These are phyloP conservation scores for Teunomyces pallodes DNA, from an alignment of 805 yeast species.

Conservation along the genomic window DNA sequence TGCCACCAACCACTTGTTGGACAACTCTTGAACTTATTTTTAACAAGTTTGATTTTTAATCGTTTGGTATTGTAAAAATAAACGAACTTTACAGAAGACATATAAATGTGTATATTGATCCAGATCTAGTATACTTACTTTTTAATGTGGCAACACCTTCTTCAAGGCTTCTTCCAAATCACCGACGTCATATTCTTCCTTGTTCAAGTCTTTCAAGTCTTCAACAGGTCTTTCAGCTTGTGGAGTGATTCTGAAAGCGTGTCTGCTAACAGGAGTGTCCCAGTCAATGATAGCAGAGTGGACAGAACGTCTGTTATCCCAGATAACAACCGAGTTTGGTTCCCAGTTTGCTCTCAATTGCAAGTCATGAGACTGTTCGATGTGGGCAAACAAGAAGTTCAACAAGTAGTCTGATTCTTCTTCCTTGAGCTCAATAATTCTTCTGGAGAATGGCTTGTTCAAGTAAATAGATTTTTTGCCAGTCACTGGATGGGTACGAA, in stretches of 20 bases:
- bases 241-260: constrained; percentile 36
- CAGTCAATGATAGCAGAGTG: constrained; percentile 37
- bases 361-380: constrained; percentile 33
- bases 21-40: constrained; percentile 47
- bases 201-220: constrained; percentile 36
- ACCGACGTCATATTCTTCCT: constrained; percentile 33
- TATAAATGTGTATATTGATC: neutral
- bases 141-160: constrained; percentile 2
- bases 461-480: constrained; percentile 28
- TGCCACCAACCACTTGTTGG: constrained; percentile 85
- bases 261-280: constrained; percentile 35
- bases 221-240: constrained; percentile 40
- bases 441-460: constrained; percentile 34
- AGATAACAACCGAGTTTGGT: constrained; percentile 34
- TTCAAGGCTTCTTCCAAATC: constrained; percentile 30
- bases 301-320: constrained; percentile 35
- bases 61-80: neutral
- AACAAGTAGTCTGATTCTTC: constrained; percentile 33
- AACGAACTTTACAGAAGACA: neutral
- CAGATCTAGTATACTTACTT: neutral
- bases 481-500: constrained; percentile 36
- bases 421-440: constrained; percentile 33
- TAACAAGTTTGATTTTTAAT: neutral
- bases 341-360: constrained; percentile 38
- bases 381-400: constrained; percentile 30